These are phyloP conservation scores for Amanita muscaria DNA, from an alignment of 768 basidiomycete species.

Conservation along the genomic window DNA sequence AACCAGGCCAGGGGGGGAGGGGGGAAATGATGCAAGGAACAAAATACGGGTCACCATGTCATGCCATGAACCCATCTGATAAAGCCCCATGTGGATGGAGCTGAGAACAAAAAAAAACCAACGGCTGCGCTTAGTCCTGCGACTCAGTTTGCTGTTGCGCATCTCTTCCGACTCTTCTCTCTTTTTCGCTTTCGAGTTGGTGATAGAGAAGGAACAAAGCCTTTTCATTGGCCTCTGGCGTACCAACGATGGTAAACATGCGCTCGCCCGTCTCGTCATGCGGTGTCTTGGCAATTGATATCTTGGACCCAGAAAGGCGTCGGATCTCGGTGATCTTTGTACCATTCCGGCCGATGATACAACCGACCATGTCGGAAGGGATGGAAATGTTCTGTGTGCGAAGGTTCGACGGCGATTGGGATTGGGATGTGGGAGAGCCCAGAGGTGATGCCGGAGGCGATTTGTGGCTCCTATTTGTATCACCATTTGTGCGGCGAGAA, in stretches of 20 bases:
- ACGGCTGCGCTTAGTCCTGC: conserved; percentile 29
- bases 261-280: conserved; percentile 98
- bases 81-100: neutral
- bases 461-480: conserved; percentile 35
- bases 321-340: conserved; percentile 99
- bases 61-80: neutral
- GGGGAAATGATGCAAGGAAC: neutral
- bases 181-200: conserved; percentile 94
- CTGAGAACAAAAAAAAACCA: neutral
- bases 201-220: conserved; percentile 96
- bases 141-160: conserved; percentile 66
- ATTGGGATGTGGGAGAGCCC: conserved; percentile 43
- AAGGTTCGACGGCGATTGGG: conserved; percentile 66
- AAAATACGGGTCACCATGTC: neutral
- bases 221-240: conserved; percentile 95
- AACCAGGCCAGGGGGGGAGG: no score
- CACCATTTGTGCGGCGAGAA: conserved; percentile 61
- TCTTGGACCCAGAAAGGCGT: conserved; percentile 93
- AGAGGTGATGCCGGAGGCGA: conserved; percentile 42
- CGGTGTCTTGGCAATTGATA: conserved; percentile 98
- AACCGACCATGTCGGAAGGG: conserved; percentile 98
- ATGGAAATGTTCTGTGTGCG: conserved; percentile 99
- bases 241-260: conserved; percentile 98
- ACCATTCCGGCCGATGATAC: conserved; percentile 92
- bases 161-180: conserved; percentile 82